Evolutionary conservation across 73 alveolate species (phyloP).

Genomic region (Stentor roeselii): DNA sequence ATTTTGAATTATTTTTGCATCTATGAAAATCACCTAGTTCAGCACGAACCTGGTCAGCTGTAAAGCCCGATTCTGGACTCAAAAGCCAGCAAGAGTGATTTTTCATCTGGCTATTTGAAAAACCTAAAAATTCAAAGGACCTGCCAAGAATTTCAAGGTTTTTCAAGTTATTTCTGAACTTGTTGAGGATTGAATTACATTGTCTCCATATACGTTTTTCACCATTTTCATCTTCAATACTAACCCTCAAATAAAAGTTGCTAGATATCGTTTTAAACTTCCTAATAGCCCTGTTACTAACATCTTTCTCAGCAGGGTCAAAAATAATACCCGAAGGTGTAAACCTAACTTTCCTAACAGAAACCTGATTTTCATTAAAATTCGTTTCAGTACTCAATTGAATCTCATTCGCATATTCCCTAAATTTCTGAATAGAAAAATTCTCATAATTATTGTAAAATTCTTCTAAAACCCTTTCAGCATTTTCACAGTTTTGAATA

Average conservation of each 20-base stretch:
- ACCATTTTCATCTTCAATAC: slow-evolving; percentile 29
- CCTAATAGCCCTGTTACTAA: not conserved
- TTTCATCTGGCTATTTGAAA: not conserved
- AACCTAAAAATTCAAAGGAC: not conserved
- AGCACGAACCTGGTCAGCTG: not conserved
- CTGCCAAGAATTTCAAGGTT: not conserved
- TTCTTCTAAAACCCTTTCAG: not conserved
- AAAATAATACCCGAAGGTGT: not conserved
- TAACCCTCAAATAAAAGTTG: not conserved
- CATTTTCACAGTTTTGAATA: not conserved
- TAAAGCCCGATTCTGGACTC: not conserved
- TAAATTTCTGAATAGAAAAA: not conserved
- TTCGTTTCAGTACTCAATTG: not conserved
- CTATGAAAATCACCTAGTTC: slow-evolving; percentile 1
- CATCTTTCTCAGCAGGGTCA: not conserved
- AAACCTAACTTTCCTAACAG: not conserved
- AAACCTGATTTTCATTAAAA: too few species aligned
- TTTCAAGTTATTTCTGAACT: not conserved
- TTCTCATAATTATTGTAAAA: too few species aligned
- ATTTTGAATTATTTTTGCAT: not conserved
- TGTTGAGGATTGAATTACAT: not conserved
- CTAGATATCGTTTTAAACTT: too few species aligned
- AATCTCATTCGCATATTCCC: not conserved
- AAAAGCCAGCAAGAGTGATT: not conserved
- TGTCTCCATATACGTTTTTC: not conserved